phyloP scores from a whole-genome alignment of 495 filamentous ascomycete genomes.

The Hamigera avellanea region DNA sequence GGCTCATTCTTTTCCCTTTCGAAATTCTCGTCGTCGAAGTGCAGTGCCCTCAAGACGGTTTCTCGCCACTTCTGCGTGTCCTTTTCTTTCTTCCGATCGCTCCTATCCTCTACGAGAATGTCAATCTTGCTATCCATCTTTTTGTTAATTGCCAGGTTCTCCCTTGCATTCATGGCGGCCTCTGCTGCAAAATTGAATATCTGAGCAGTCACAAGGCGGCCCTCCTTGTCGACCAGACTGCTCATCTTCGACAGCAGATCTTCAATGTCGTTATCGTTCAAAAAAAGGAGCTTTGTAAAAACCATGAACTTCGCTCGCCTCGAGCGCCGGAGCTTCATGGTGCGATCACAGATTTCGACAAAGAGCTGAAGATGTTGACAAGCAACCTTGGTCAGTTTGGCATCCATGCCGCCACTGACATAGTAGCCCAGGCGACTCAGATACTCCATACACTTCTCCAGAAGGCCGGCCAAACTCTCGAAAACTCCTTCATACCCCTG shows the following conservation, averaged over 20 bases:
- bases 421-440: slow-evolving; percentile 24
- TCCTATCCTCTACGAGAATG: slow-evolving; percentile 8
- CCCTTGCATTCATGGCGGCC: slow-evolving; percentile 16
- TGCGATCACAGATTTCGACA: slow-evolving; percentile 28
- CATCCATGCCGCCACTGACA: slow-evolving; percentile 21
- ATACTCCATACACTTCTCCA: slow-evolving; percentile 25
- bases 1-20: slow-evolving; percentile 21
- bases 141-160: slow-evolving; percentile 20
- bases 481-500: slow-evolving; percentile 29
- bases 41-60: slow-evolving; percentile 17
- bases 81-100: slow-evolving; percentile 20
- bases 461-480: slow-evolving; percentile 22
- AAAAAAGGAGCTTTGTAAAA: slow-evolving; percentile 25
- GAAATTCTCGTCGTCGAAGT: slow-evolving; percentile 19
- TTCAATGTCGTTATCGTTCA: slow-evolving; percentile 24
- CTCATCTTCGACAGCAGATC: slow-evolving; percentile 26
- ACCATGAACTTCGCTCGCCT: slow-evolving; percentile 16
- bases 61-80: slow-evolving; percentile 20
- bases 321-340: slow-evolving; percentile 20
- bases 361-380: slow-evolving; percentile 28
- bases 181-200: slow-evolving; percentile 25
- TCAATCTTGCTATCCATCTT: slow-evolving; percentile 12
- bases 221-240: slow-evolving; percentile 21
- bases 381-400: slow-evolving; percentile 22
- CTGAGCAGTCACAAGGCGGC: slow-evolving; percentile 22